Evolutionary conservation across 2,329 filamentous ascomycete genomes (phyloP), one percentile per base, ranked within the genome.

Genomic region (Malbranchea cinnamomea): DNA sequence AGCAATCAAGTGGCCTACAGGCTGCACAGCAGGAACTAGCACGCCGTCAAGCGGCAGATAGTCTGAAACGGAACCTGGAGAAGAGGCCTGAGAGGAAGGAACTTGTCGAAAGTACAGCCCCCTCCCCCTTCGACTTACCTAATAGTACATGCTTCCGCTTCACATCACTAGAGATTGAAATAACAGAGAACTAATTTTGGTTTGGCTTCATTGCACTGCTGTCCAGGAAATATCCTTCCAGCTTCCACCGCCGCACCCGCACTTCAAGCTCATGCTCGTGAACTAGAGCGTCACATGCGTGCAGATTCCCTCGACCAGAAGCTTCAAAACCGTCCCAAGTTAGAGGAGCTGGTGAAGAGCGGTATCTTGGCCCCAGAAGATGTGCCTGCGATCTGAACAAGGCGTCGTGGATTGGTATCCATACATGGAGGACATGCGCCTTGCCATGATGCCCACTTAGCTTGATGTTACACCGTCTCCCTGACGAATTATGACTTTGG

Each of bases 241-340:
- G 72, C 74, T 33, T 78, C 78, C 18, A 77, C 57, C 30, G 82
- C 78, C 11, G 83, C 84, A 0, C 84, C 85, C 0, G 69, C 77
- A 2, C 63, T 94, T 31, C 74, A 78, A 49, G 82, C 77, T 33
- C 73, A 83, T 38, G 83, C 89, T 54, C 77, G 71, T 48, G 81
- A 92, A 61, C 73, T 94, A 23, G 73, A 84, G 55, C 83, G 76
- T 52, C 77, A 83, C 54, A 93, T 94, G 84, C 71, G 78, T 9
- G 78, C 74, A 36, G 81, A 93, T 53, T 78, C 68, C 32, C 66
- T 94, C 38, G 89, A 92, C 54, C 83, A 91, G 48, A 85, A 85
- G 54, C 73, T 94, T 38, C 70, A 78, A 47, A 68, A 77, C 44
- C 69, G 85, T 12, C 85, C 85, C 2, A 65, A 70, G 20, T 78